Conservation (phyloP, 371 early-diverging fungal genomes). For the Homolaphlyctis polyrhiza region DNA sequence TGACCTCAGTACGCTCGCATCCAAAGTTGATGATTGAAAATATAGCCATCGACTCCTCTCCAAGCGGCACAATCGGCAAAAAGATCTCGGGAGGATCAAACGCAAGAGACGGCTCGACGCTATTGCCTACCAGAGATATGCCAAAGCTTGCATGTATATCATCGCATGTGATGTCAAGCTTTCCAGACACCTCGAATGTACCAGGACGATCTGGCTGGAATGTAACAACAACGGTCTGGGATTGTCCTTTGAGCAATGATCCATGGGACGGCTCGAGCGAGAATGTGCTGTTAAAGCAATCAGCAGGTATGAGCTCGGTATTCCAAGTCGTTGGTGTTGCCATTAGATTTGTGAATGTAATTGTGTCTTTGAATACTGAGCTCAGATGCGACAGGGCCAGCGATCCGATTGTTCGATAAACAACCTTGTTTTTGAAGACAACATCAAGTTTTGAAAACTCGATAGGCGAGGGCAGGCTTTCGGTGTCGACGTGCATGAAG, state of each 20-base stretch:
- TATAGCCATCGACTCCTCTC: constrained; percentile 19
- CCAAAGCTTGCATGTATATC: constrained; percentile 23
- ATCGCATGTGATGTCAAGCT: constrained; percentile 28
- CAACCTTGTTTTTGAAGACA: constrained; percentile 38
- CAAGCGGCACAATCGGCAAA: constrained; percentile 32
- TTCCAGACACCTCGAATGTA: constrained; percentile 18
- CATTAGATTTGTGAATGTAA: constrained; percentile 23
- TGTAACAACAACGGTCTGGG: constrained; percentile 20
- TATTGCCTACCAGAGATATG: constrained; percentile 22
- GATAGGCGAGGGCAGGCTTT: constrained; percentile 31
- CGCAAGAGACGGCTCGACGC: constrained; percentile 39
- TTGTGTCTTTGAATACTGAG: constrained; percentile 24
- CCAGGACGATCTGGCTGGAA: constrained; percentile 37
- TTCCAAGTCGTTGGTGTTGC: constrained; percentile 25
- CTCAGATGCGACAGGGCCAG: constrained; percentile 23
- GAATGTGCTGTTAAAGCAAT: constrained; percentile 26
- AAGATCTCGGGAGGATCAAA: constrained; percentile 43
- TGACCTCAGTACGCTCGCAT: constrained; percentile 41
- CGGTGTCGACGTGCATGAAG: constrained; percentile 12
- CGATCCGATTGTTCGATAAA: constrained; percentile 18
- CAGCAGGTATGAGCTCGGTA: constrained; percentile 25
- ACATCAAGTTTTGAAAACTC: constrained; percentile 17
- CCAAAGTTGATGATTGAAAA: constrained; percentile 43
- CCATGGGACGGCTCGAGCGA: constrained; percentile 33
- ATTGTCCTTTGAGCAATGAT: constrained; percentile 13